phyloP scores from a whole-genome alignment of 805 yeast species.

The Candida nanaspora region DNA sequence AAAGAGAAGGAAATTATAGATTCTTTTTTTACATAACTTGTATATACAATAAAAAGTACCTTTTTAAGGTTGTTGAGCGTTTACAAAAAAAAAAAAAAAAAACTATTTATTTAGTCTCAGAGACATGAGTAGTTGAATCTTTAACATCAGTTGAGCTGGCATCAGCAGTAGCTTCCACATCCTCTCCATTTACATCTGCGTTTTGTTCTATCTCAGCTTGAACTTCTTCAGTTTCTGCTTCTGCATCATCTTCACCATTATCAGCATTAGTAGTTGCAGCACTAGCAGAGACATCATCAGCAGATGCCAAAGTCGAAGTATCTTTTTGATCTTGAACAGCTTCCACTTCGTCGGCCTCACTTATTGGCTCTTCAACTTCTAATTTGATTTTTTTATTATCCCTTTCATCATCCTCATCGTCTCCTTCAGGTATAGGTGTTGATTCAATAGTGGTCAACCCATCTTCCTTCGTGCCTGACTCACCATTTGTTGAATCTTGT shows the following conservation, averaged over 20 bases:
- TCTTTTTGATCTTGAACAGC: too few species aligned
- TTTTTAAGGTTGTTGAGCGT: too few species aligned
- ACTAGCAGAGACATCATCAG: too few species aligned
- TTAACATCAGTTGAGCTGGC: not conserved
- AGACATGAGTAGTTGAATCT: not conserved
- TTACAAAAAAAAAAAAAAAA: too few species aligned
- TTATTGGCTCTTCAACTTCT: not conserved
- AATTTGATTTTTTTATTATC: not conserved
- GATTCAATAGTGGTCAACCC: not conserved
- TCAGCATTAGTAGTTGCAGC: too few species aligned
- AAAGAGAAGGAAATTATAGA: conserved; percentile 23
- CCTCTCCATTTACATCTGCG: not conserved
- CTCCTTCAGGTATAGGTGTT: not conserved
- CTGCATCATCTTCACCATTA: conserved; percentile 5
- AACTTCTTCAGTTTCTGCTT: conserved; percentile 4
- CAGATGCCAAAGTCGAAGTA: too few species aligned
- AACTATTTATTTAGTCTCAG: not conserved
- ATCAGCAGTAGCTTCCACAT: not conserved
- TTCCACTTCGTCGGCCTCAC: conserved; percentile 1
- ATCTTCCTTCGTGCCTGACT: conserved; percentile 3
- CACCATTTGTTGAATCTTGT: not conserved
- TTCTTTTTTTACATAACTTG: not conserved
- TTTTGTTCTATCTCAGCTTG: conserved; percentile 1
- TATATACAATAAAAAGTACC: not conserved
- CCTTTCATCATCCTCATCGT: not conserved